Percentiles rank a stretch among this genome's conserved stretches.
These are phyloP conservation scores for Exophiala sideris DNA, from an alignment of 2,329 filamentous ascomycete genomes.

Conservation along the genomic window DNA sequence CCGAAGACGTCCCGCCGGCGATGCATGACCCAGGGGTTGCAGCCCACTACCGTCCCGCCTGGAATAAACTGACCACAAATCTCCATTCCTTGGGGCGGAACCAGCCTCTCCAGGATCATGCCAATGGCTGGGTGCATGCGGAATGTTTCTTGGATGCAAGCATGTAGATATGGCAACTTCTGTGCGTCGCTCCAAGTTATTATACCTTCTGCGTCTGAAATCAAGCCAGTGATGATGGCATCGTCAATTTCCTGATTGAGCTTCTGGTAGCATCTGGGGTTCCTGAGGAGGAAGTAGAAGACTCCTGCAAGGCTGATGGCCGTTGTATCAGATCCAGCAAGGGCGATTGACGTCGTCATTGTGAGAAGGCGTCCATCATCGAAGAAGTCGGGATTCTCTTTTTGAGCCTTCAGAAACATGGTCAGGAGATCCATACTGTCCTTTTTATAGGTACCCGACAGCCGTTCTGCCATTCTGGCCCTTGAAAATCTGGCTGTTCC, in stretches of 20 bases:
- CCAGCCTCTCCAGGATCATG: slow-evolving; percentile 31
- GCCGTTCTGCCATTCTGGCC: slow-evolving; percentile 63
- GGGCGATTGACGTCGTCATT: slow-evolving; percentile 32
- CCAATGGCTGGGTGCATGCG: slow-evolving; percentile 48
- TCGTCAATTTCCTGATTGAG: neutral
- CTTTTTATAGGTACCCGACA: slow-evolving; percentile 35
- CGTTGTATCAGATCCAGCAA: slow-evolving; percentile 39
- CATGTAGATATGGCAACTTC: slow-evolving; percentile 69
- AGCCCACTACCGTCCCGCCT: slow-evolving; percentile 70
- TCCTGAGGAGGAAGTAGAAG: slow-evolving; percentile 34
- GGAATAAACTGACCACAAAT: slow-evolving; percentile 64
- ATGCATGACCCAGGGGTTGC: slow-evolving; percentile 45
- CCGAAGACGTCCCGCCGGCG: slow-evolving; percentile 37
- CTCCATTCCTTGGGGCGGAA: slow-evolving; percentile 60
- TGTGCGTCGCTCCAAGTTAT: slow-evolving; percentile 42
- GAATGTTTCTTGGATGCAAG: slow-evolving; percentile 73
- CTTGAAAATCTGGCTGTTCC: slow-evolving; percentile 70
- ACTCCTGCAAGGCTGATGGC: slow-evolving; percentile 34
- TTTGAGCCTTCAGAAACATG: slow-evolving; percentile 25
- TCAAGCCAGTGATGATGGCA: slow-evolving; percentile 28
- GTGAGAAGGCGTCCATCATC: slow-evolving; percentile 31
- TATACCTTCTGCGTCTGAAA: slow-evolving; percentile 17
- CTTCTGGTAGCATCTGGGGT: slow-evolving; percentile 20
- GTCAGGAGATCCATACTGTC: slow-evolving; percentile 19
- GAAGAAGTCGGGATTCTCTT: slow-evolving; percentile 29